A percentile compares a stretch with the other conserved stretches of the same genome.
Evolutionary conservation across 2,329 filamentous ascomycete genomes (phyloP).

Genomic region (Alternaria sp.): DNA sequence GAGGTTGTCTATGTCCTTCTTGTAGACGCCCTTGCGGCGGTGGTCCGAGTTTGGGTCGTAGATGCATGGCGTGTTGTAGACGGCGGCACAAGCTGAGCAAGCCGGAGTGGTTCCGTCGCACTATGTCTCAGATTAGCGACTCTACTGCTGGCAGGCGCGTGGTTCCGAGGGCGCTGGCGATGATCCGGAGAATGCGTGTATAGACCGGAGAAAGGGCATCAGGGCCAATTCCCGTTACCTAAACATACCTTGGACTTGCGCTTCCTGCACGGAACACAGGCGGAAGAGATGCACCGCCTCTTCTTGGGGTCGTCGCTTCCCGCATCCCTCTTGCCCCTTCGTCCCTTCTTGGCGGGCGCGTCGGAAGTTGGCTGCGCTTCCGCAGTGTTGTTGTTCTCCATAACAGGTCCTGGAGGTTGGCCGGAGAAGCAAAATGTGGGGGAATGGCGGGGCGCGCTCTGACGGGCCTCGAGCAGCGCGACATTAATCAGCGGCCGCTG

Average conservation of each 20-base stretch:
- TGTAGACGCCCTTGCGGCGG: conserved; percentile 94
- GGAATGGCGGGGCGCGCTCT: conserved; percentile 30
- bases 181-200: conserved; percentile 15
- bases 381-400: conserved; percentile 23
- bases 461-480: conserved; percentile 23
- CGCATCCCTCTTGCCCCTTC: conserved; percentile 45
- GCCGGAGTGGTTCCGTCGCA: conserved; percentile 72
- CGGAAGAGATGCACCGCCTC: conserved; percentile 53
- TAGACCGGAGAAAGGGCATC: conserved; percentile 20
- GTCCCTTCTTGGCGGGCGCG: conserved; percentile 42
- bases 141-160: conserved; percentile 1
- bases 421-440: conserved; percentile 26
- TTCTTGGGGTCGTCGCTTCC: conserved; percentile 54
- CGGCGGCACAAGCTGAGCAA: conserved; percentile 86
- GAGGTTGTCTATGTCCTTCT: conserved; percentile 87
- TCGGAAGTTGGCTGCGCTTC: conserved; percentile 17
- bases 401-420: conserved; percentile 18
- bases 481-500: conserved; percentile 36
- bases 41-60: conserved; percentile 98
- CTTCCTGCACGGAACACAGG: conserved; percentile 52
- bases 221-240: conserved; percentile 23
- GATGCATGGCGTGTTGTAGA: conserved; percentile 88
- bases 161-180: conserved; percentile 11
- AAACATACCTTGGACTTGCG: conserved; percentile 51
- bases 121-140: conserved; percentile 44